Base-by-base conservation (phyloP, 768 basidiomycete genomes). In the Infundibulicybe gibba region DNA sequence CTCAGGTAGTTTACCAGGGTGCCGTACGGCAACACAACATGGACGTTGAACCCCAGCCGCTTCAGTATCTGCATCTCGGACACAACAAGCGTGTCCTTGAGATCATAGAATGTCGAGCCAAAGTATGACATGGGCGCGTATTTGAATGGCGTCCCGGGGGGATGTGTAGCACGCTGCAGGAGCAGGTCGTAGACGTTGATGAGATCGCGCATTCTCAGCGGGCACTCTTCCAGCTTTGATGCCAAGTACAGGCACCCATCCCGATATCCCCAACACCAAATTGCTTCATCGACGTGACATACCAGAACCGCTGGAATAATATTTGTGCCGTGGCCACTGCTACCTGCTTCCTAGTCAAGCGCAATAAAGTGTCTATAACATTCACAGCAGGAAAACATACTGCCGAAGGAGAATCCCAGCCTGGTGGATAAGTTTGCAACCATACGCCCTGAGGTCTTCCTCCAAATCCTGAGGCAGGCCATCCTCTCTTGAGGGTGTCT, bases 1-100 rank as follows among this genome's bases (percentile, higher is more conserved):
- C 90, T 77, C 61, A 97, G 72, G 65, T 99, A 98, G 68, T 97
- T 97, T 55, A 98, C 86, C 47, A 97, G 77, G 5, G 92, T 93
- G 31, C 88, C 92, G 54, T 98, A 98, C 3, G 95, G 94, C 30
- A 97, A 72, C 10, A 91, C 88, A 39, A 95, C 90, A 56, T 90
- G 86, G 34, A 95, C 90, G 58, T 97, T 90, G 70, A 98, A 99
- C 1, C 91, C 95, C 10, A 99, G 77, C 17, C 95, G 79, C 66
- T 99, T 99, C 53, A 99, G 75, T 16, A 98, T 79, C 62, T 99
- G 97, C 92, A 98, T 98, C 66, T 99, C 97, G 2, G 88, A 84
- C 12, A 94, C 87, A 16, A 97, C 92, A 41, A 97, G 72, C 6
- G 89, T 85, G 60, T 99, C 97, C 61, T 95, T 97, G 64, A 92